A percentile compares a stretch with the other conserved stretches of the same genome.
These are phyloP conservation scores for Takashimella koratensis DNA, from an alignment of 1,284 basidiomycete genomes.

Conservation along the genomic window DNA sequence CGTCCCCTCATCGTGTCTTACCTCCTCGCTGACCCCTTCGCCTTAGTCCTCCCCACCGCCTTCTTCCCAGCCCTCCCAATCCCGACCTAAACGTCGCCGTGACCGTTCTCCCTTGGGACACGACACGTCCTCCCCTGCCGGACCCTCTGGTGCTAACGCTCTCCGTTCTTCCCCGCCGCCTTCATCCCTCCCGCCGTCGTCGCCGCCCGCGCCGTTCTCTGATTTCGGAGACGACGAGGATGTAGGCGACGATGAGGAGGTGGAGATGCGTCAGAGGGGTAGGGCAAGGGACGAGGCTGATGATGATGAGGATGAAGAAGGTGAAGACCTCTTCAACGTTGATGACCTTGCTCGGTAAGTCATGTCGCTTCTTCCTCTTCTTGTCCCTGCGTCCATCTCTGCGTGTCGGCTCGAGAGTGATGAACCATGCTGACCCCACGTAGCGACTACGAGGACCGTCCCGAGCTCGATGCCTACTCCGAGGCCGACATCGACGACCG, in stretches of 20 bases:
- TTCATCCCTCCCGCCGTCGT: conserved; percentile 54
- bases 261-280: conserved; percentile 54
- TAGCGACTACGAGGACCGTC: conserved; percentile 85
- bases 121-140: conserved; percentile 21
- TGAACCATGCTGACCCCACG: background rate
- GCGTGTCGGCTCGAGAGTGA: no score
- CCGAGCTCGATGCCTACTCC: conserved; percentile 81
- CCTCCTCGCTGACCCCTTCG: background rate
- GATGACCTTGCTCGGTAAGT: conserved; percentile 64
- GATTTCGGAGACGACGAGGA: conserved; percentile 83
- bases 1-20: background rate
- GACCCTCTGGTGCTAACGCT: conserved; percentile 34
- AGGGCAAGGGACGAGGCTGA: conserved; percentile 57
- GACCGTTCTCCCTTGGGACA: conserved; percentile 17
- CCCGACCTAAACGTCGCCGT: conserved; percentile 41
- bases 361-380: conserved; percentile 3
- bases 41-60: conserved; percentile 26
- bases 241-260: conserved; percentile 66
- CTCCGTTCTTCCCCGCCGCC: conserved; percentile 40
- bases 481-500: conserved; percentile 83
- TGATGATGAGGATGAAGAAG: conserved; percentile 61
- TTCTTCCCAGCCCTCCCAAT: conserved; percentile 29
- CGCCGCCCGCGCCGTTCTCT: conserved; percentile 75
- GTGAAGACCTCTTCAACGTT: conserved; percentile 89
- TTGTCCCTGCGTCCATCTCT: no score